phyloP scores from a whole-genome alignment of 2,329 filamentous ascomycete species.

The Ophiostoma sp. region DNA sequence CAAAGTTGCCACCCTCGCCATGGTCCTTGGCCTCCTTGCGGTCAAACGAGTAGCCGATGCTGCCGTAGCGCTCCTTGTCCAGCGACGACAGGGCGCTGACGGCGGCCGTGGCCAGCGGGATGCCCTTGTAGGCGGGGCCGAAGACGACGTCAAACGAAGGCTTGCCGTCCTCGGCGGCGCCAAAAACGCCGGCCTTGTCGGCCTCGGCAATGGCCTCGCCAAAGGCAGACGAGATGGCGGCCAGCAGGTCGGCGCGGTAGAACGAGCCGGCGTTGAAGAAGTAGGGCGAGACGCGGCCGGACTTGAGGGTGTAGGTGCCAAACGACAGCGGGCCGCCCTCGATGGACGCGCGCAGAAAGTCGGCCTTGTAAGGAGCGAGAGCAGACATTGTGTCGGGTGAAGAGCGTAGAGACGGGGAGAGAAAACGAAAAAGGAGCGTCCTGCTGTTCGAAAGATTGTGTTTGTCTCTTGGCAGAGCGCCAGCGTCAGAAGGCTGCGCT shows the following conservation, averaged over 20 bases:
- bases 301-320: conserved; percentile 85
- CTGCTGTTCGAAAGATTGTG: too few species aligned
- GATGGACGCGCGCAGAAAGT: conserved; percentile 66
- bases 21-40: conserved; percentile 95
- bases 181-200: conserved; percentile 23
- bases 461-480: too few species aligned
- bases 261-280: conserved; percentile 97
- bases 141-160: conserved; percentile 74
- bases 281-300: conserved; percentile 84
- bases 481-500: too few species aligned
- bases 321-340: conserved; percentile 68
- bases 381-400: conserved; percentile 21
- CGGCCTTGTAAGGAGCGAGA: conserved; percentile 61
- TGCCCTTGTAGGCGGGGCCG: conserved; percentile 93
- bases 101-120: conserved; percentile 74
- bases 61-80: conserved; percentile 47
- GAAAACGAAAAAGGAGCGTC: too few species aligned
- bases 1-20: conserved; percentile 89
- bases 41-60: conserved; percentile 82
- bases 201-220: conserved; percentile 53
- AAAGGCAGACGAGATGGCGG: conserved; percentile 74
- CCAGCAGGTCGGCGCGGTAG: conserved; percentile 71
- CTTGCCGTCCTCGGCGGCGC: background rate
- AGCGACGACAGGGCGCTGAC: conserved; percentile 39
- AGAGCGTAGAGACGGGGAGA: too few species aligned